Base-by-base conservation (phyloP, 257 asterid genomes). In the Solanum paucissectum region DNA sequence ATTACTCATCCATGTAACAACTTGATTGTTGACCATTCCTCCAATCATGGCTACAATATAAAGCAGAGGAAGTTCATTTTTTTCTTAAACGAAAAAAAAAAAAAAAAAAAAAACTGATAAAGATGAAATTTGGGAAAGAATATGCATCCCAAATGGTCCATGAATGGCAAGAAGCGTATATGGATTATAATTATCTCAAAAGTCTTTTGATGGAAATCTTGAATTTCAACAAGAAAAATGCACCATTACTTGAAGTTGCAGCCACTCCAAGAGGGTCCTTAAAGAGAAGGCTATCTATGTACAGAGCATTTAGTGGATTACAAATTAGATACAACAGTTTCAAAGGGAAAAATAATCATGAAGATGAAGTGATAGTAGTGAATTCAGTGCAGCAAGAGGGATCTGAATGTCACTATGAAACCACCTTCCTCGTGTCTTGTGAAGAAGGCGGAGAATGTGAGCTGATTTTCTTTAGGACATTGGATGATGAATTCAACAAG, bases 41-140 rank as follows among this genome's bases (percentile, higher is more conserved):
- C 85, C n/a, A 42, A 16, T 81, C 27, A 81, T 12, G 27, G 42
- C 85, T 27, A 27, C 10, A 9, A 9, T 37, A 5, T 13, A 81
- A 44, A 29, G 1, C 38, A 8, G 13, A 42, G 23, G 12, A 27
- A 79, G 38, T 44, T 32, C 64, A 14, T 7, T 46, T 2, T 16
- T 27, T 79, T 77, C 40, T 44, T 79, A 9, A 44, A 27, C 64
- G 37, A 4, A 33, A 72, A 72, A 33, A 75, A 29, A 29, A 29
- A 29, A 29, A 29, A 29, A 29, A n/a, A n/a, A n/a, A 29, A 29
- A 29, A 29, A 29, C 5, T 40, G 58, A 25, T 46, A 81, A 90
- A 90, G 87, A 96, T 96, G 99, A 96, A 96, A 93, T 96, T 96
- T 27, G 98, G 99, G 81, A 95, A 94, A 90, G 99, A 95, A 89